Conservation (phyloP, 176 grass and related monocot genomes). For the Cenchrus fungigraminus region DNA sequence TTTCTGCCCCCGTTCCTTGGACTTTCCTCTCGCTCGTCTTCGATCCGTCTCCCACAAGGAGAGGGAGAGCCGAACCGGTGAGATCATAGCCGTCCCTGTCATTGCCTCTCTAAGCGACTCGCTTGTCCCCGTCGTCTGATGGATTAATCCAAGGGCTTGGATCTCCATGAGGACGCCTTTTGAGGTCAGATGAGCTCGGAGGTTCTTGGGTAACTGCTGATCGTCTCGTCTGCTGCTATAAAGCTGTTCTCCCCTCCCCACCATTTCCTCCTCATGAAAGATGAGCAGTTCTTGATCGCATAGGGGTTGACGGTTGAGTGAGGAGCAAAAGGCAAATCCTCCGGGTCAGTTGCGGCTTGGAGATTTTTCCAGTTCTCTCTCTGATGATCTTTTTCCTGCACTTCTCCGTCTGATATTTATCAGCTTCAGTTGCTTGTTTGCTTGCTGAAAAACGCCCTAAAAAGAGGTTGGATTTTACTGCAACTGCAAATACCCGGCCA, state of each 20-base stretch:
- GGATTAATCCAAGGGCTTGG: conserved; percentile 24
- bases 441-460: not conserved
- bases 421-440: not conserved
- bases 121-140: conserved; percentile 19
- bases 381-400: not conserved
- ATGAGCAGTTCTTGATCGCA: conserved; percentile 14
- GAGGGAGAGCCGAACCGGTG: no score
- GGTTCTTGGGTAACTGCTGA: not conserved
- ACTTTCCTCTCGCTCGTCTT: not conserved
- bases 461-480: not conserved
- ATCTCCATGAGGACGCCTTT: not conserved
- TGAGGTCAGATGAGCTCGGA: conserved; percentile 9
- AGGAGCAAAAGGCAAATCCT: no score
- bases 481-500: not conserved
- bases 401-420: conserved; percentile 26
- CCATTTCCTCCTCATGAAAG: conserved; percentile 3
- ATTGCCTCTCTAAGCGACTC: conserved; percentile 18
- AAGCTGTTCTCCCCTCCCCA: not conserved
- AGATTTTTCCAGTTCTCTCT: not conserved
- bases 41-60: not conserved
- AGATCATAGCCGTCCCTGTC: conserved; percentile 34
- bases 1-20: not conserved
- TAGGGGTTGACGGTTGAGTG: not conserved
- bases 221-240: not conserved
- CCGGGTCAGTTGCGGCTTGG: no score